phyloP scores from a whole-genome alignment of 495 filamentous ascomycete genomes.

The Talaromyces ruber region DNA sequence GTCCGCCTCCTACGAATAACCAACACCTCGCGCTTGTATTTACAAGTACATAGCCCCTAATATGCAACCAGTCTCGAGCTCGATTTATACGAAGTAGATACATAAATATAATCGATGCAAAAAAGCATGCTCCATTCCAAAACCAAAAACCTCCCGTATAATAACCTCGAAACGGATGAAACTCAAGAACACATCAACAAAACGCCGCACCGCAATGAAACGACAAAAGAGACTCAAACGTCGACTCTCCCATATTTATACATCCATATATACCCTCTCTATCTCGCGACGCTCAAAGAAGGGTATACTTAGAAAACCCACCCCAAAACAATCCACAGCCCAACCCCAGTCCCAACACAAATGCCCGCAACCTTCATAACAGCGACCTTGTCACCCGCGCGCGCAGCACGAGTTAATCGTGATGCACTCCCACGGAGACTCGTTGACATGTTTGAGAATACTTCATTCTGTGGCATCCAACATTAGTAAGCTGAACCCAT shows the following conservation, averaged over 20 bases:
- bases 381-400: slow-evolving; percentile 80
- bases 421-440: slow-evolving; percentile 75
- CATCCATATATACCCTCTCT: neutral
- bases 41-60: too few species aligned
- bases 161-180: neutral
- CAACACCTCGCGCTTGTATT: neutral
- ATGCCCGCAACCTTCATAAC: slow-evolving; percentile 85
- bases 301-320: slow-evolving; percentile 53
- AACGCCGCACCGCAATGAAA: neutral
- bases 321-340: slow-evolving; percentile 63
- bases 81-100: neutral
- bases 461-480: slow-evolving; percentile 39
- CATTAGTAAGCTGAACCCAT: neutral
- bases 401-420: slow-evolving; percentile 87
- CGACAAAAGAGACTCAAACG: neutral
- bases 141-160: neutral
- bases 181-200: neutral
- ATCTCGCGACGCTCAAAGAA: too few species aligned
- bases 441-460: slow-evolving; percentile 49
- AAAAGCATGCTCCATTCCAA: neutral
- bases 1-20: neutral
- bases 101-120: neutral
- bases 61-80: neutral
- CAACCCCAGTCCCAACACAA: slow-evolving; percentile 60
- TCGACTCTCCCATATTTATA: neutral